phyloP scores from a whole-genome alignment of 345 rosid species.

The Syzygium aqueum region DNA sequence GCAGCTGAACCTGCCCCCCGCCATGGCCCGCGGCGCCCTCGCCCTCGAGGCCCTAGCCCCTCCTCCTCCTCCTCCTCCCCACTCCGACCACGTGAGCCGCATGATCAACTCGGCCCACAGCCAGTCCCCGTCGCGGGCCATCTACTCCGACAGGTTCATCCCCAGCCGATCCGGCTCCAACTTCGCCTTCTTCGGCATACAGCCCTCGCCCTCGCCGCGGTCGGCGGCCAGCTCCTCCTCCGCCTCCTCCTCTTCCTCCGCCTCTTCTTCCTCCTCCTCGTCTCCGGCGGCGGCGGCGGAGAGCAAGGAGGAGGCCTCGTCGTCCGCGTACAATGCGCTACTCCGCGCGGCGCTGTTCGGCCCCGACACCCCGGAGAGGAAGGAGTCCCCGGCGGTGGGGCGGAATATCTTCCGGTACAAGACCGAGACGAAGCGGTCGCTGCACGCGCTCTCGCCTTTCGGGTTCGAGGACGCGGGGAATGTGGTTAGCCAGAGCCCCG shows the following conservation, averaged over 20 bases:
- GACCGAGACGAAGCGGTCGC: constrained; percentile 65
- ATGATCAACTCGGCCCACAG: constrained; percentile 60
- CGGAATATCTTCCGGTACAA: constrained; percentile 83
- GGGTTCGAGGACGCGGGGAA: constrained; percentile 59
- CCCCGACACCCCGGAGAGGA: constrained; percentile 70
- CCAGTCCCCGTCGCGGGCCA: constrained; percentile 66
- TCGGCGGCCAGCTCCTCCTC: not conserved
- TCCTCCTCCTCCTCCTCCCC: too few relatives aligned
- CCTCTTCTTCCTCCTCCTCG: not conserved
- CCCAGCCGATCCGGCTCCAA: constrained; percentile 95
- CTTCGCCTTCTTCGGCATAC: constrained; percentile 69
- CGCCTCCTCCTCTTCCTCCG: not conserved
- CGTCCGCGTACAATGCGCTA: constrained; percentile 61
- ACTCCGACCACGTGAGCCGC: constrained; percentile 47
- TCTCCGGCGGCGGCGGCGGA: constrained; percentile 13
- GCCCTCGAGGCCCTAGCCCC: constrained; percentile 23
- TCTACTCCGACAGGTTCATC: constrained; percentile 89
- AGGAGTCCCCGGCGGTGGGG: constrained; percentile 21
- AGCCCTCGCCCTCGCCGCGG: constrained; percentile 23
- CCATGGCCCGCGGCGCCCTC: constrained; percentile 38
- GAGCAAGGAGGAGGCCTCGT: constrained; percentile 55
- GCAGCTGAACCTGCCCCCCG: constrained; percentile 46
- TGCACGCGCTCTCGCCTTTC: constrained; percentile 59
- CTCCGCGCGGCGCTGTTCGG: constrained; percentile 74
- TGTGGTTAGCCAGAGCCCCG: constrained; percentile 36